Base-by-base conservation (phyloP, 2,329 filamentous ascomycete genomes). In the Calonectria hongkongensis region DNA sequence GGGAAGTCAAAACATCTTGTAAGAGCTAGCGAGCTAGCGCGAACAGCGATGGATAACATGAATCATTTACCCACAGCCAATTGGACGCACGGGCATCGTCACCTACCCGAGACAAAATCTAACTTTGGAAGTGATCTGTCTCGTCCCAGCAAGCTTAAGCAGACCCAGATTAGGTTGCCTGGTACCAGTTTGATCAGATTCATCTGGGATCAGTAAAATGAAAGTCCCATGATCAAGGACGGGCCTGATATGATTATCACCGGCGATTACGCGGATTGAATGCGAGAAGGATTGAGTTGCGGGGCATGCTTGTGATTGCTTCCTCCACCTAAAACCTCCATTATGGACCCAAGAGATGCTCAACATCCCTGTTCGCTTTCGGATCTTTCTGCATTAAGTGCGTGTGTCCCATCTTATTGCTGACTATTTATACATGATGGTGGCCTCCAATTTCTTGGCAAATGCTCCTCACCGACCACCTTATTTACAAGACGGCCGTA, bases 261-360 rank as follows among this genome's bases (percentile, higher is more conserved):
- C 6, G 5, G n/a, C 25, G 33, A 60, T 60, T 60, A 60, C 54
- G 54, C 27, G 54, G 18, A 60, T 60, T 39, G 54, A 36, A 27
- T 9, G 54, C 36, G 25, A n/a, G 25, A 41, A 60, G 54, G 54
- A 60, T 60, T 41, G 27, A 21, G n/a, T 28, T n/a, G 54, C 54
- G 54, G 54, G 54, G 54, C 54, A 60, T 60, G 54, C 21, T 41
- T 25, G 54, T 60, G 54, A 60, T 60, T 60, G 33, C 54, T 15
- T 41, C 54, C 54, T 60, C 54, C 54, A 60, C 54, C 54, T 41
- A n/a, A 1, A 41, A 39, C 54, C 33, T 21, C 54, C 27, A 25
- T 60, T 60, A 60, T 41, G 54, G 36, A 12, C 33, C 33, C 27
- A 16, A 27, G 4, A 25, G 54, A 60, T 25, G 9, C 25, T 12